Evolutionary conservation across 306 rosid genomes (phyloP), one percentile per base, ranked within the genome.

Genomic region (Castanea mollissima): DNA sequence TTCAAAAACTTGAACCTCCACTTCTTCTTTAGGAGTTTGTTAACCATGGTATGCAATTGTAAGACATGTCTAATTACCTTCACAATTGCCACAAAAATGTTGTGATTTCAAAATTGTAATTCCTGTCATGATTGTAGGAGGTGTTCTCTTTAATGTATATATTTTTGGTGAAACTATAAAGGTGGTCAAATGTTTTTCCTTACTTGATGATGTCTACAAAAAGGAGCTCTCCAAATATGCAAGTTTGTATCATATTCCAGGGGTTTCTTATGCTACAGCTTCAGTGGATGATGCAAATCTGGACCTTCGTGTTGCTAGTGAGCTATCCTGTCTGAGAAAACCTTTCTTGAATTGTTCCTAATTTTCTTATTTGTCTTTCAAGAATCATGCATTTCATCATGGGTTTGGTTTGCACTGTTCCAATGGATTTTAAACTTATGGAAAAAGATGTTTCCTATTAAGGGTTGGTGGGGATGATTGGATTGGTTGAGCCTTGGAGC

Each of bases 181-280:
- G 84, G 98, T 93, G 58, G 92, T 93, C 71, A 90, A 93, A 79
- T 92, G 96, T 59, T 93, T 93, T 83, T 93, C 98, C 57, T 84
- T 92, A 75, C 98, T 97, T 65, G 1, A 4, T 32, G 92, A 91
- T 84, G 91, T 93, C 69, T 71, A 81, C 82, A 90, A 87, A 72
- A 82, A 95, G 87, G 92, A 93, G 81, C 90, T 85, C 69, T 91
- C 94, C 63, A 79, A 82, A 56, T 89, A 81, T 27, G 89, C 87
- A 44, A 95, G 97, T 18, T 82, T 93, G n/a, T 84, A 89, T 84
- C 84, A 34, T 55, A 86, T 93, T 78, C 98, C 98, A 5, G 88
- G 97, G 86, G 97, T 93, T 81, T 93, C 98, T 79, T 87, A 91
- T 84, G 98, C 97, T 84, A 91, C 97, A 32, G 96, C 96, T 74